phyloP scores from a whole-genome alignment of 192 early-diverging fungal species.

The Linnemannia zychae region DNA sequence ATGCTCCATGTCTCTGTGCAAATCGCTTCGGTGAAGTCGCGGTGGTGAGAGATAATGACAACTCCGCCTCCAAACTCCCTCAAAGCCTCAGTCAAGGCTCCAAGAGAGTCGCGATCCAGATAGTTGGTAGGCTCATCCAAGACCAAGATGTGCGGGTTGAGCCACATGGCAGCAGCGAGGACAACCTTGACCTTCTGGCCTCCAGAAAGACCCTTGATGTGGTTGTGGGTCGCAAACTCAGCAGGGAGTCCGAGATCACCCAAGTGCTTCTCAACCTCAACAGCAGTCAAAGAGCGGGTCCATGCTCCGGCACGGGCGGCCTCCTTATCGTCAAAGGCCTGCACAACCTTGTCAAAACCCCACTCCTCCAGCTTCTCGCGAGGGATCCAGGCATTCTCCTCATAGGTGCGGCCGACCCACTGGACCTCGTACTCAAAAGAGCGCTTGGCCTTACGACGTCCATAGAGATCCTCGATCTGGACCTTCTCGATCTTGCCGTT shows the following conservation, averaged over 20 bases:
- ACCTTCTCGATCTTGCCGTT: constrained; percentile 58
- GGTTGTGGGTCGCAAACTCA: constrained; percentile 82
- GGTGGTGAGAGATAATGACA: constrained; percentile 88
- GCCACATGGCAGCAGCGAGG: constrained; percentile 87
- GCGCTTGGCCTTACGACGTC: constrained; percentile 80
- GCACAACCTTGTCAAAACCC: constrained; percentile 83
- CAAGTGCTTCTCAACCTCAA: constrained; percentile 80
- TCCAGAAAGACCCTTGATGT: constrained; percentile 80
- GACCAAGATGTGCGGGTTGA: constrained; percentile 91
- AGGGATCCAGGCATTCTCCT: constrained; percentile 79
- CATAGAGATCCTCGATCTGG: constrained; percentile 67
- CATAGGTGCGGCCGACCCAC: constrained; percentile 80
- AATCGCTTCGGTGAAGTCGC: constrained; percentile 82
- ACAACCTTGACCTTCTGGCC: constrained; percentile 94
- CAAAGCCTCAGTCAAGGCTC: constrained; percentile 79
- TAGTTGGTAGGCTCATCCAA: constrained; percentile 91
- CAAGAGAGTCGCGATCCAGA: constrained; percentile 73
- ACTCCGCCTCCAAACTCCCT: constrained; percentile 84
- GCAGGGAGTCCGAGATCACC: constrained; percentile 81
- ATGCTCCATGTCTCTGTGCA: constrained; percentile 85
- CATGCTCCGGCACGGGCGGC: constrained; percentile 79
- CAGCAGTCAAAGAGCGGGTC: constrained; percentile 77
- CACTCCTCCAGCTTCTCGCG: constrained; percentile 77
- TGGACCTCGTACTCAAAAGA: constrained; percentile 77
- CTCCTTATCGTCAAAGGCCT: constrained; percentile 62